These are phyloP conservation scores for Apium graveolens DNA, from an alignment of 129 eudicot species.

Conservation along the genomic window DNA sequence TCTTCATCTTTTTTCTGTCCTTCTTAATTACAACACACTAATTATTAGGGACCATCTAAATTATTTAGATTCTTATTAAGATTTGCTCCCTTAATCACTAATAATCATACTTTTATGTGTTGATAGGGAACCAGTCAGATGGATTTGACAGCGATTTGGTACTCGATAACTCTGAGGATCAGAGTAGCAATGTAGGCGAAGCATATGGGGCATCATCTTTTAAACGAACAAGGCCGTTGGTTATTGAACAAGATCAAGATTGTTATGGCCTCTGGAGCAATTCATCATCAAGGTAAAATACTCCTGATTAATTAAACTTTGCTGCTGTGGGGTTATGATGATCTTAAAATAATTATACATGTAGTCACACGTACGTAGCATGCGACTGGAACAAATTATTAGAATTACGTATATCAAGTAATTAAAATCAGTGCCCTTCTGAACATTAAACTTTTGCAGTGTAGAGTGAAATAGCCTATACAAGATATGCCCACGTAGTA, in stretches of 20 bases:
- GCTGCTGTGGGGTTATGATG: too few relatives aligned
- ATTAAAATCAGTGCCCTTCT: too few relatives aligned
- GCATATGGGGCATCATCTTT: slow-evolving; percentile 21
- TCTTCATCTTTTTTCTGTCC: background rate
- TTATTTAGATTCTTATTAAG: background rate
- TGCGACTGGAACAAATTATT: too few relatives aligned
- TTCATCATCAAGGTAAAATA: slow-evolving; percentile 66
- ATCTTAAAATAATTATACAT: too few relatives aligned
- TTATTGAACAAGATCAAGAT: slow-evolving; percentile 38
- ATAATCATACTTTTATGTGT: background rate
- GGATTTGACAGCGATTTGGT: slow-evolving; percentile 59
- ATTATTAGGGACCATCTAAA: background rate
- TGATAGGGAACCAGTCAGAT: slow-evolving; percentile 57
- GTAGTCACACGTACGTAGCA: too few relatives aligned
- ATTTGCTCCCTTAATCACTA: background rate
- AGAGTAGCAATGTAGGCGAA: slow-evolving; percentile 25
- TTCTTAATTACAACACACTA: background rate
- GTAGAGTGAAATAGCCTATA: too few relatives aligned
- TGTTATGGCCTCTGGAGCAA: slow-evolving; percentile 66
- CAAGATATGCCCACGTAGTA: too few relatives aligned
- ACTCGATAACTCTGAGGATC: slow-evolving; percentile 60
- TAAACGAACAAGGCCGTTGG: slow-evolving; percentile 25
- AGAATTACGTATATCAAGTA: too few relatives aligned
- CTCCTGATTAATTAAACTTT: background rate
- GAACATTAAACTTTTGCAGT: too few relatives aligned